These are phyloP conservation scores for Coniophora puteana DNA, from an alignment of 1,284 basidiomycete species.

Conservation along the genomic window DNA sequence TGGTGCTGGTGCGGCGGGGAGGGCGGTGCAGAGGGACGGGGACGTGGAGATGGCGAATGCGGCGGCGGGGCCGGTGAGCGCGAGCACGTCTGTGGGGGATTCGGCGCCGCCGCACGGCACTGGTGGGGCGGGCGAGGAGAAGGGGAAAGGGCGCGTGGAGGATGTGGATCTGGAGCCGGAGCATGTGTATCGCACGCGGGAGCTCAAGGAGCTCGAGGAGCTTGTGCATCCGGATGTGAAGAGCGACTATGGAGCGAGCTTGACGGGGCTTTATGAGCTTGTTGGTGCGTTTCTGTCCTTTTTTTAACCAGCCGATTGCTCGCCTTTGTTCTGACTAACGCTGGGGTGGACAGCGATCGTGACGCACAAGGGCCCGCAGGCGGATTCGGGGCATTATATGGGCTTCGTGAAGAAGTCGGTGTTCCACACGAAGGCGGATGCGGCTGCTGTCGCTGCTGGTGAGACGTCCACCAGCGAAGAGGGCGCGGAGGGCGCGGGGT, in stretches of 20 bases:
- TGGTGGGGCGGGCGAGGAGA: constrained; percentile 24
- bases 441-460: constrained; percentile 12
- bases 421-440: constrained; percentile 41
- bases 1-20: constrained; percentile 21
- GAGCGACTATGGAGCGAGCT: constrained; percentile 68
- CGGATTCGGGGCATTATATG: constrained; percentile 93
- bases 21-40: constrained; percentile 22
- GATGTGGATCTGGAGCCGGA: constrained; percentile 56
- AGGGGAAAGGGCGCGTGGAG: constrained; percentile 20
- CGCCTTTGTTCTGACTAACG: constrained; percentile 4
- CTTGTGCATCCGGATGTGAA: constrained; percentile 65
- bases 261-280: constrained; percentile 81
- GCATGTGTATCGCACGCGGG: constrained; percentile 52
- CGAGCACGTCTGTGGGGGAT: constrained; percentile 23
- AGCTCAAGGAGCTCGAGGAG: constrained; percentile 60
- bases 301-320: constrained; percentile 4
- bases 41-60: constrained; percentile 43
- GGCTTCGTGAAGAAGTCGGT: constrained; percentile 81
- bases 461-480: constrained; percentile 11
- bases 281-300: constrained; percentile 51
- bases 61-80: constrained; percentile 16
- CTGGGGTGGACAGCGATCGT: constrained; percentile 65
- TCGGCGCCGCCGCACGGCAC: constrained; percentile 19
- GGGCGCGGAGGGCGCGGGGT: no score
- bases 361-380: constrained; percentile 94